phyloP scores from a whole-genome alignment of 768 basidiomycete genomes.

The Macrolepiota dolichaula region DNA sequence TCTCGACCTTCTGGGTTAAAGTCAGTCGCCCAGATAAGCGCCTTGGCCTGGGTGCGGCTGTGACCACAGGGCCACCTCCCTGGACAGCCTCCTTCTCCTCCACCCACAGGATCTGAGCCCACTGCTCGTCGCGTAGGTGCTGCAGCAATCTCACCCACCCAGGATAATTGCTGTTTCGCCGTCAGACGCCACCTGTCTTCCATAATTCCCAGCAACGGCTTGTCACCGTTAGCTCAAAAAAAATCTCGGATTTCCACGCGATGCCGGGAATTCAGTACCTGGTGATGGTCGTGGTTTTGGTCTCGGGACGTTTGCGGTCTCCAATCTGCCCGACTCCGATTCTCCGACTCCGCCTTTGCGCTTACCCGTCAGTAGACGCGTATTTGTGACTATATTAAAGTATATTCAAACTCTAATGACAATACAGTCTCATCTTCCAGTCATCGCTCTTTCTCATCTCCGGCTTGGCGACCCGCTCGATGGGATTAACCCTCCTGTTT shows the following conservation, averaged over 20 bases:
- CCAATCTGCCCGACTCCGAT: neutral
- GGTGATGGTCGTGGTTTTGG: neutral
- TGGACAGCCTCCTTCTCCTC: neutral
- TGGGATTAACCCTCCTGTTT: conserved; percentile 42
- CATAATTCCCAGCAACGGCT: neutral
- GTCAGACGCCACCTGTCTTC: neutral
- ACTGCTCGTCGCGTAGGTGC: neutral
- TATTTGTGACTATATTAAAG: neutral
- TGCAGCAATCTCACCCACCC: neutral
- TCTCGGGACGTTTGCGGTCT: neutral
- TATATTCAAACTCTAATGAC: conserved; percentile 17
- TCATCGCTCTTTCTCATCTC: conserved; percentile 31
- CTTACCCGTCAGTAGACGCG: too few species aligned
- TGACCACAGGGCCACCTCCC: neutral
- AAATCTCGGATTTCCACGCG: neutral
- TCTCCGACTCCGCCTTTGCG: neutral
- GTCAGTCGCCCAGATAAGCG: neutral
- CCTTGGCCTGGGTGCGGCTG: neutral
- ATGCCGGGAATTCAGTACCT: neutral
- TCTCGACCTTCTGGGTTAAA: neutral
- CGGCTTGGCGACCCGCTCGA: conserved; percentile 53
- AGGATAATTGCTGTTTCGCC: neutral
- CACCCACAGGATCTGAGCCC: neutral
- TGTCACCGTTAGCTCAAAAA: neutral
- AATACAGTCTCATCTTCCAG: conserved; percentile 44